Conservation (phyloP, 768 basidiomycete genomes). For the Phlebiopsis flavidoalba region DNA sequence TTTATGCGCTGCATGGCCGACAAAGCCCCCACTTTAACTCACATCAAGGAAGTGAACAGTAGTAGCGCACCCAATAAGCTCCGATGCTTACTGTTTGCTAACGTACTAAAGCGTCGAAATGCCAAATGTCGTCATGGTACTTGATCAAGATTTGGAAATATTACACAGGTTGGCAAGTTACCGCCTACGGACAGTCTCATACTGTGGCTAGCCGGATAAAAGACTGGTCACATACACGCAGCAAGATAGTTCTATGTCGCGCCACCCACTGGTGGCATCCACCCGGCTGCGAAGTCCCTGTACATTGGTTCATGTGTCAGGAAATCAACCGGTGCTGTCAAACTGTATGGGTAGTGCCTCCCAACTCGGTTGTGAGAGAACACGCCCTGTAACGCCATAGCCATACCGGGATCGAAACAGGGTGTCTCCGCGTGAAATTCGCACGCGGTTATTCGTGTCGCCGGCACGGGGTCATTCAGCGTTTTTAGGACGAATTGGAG, state of each 20-base stretch:
- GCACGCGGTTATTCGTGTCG: constrained; percentile 9
- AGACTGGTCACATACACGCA: neutral
- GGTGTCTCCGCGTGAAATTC: constrained; percentile 7
- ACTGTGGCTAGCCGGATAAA: neutral
- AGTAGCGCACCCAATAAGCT: neutral
- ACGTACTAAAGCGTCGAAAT: neutral
- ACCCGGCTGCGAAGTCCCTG: neutral
- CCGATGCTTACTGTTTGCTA: neutral
- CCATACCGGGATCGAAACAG: constrained; percentile 6
- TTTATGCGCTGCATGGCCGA: too few species aligned
- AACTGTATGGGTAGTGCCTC: neutral
- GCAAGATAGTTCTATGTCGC: neutral
- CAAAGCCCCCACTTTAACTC: neutral
- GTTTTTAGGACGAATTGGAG: constrained; percentile 10
- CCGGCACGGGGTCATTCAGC: constrained; percentile 10
- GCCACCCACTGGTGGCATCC: neutral
- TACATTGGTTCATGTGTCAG: neutral
- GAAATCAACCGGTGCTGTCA: neutral
- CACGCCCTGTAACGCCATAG: constrained; percentile 3
- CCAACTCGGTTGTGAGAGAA: constrained; percentile 14
- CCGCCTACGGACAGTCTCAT: neutral
- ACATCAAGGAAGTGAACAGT: neutral
- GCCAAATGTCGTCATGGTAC: neutral
- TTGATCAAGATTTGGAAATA: neutral
- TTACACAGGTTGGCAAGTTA: neutral